A percentile compares a stretch with the other conserved stretches of the same genome.
phyloP scores from a whole-genome alignment of 345 rosid genomes.

The Arabidopsis thaliana region TAIR10.1 NC_003074.8:19871501-19872000 shows the following conservation, averaged over 20 bases:
- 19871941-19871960: slow-evolving; percentile 25
- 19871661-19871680: slow-evolving; percentile 15
- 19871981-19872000: slow-evolving; percentile 18
- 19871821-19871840: slow-evolving; percentile 73
- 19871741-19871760: background rate
- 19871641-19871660: slow-evolving; percentile 97
- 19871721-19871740: slow-evolving; percentile 17
- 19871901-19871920: slow-evolving; percentile 3
- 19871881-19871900: slow-evolving; percentile 5
- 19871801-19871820: slow-evolving; percentile 79
- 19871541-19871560: background rate
- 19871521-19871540: slow-evolving; percentile 2
- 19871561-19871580: slow-evolving; percentile 23
- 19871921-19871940: slow-evolving; percentile 9
- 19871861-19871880: slow-evolving; percentile 2
- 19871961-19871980: background rate
- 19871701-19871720: slow-evolving; percentile 12
- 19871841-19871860: slow-evolving; percentile 34
- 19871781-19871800: slow-evolving; percentile 74
- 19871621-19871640: slow-evolving; percentile 74
- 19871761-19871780: slow-evolving; percentile 70
- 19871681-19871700: slow-evolving; percentile 8
- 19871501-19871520: slow-evolving; percentile 15
- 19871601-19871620: slow-evolving; percentile 76
- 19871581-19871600: slow-evolving; percentile 77